Evolutionary conservation across 1,284 basidiomycete species (phyloP).

Genomic region (Rhizoctonia solani): DNA sequence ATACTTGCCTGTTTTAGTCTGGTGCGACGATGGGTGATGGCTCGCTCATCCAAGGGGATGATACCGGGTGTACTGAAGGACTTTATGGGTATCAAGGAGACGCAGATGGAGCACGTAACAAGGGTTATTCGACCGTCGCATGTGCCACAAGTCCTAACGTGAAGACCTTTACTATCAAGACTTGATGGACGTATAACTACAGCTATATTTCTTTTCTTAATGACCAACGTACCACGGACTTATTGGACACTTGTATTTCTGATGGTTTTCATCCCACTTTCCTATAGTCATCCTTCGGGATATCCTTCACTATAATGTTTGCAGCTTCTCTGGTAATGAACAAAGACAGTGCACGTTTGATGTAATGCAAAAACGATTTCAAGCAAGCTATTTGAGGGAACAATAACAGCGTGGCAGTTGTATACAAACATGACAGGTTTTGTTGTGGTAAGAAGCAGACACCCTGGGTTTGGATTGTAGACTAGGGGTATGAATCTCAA

Average conservation of each 20-base stretch:
- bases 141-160: constrained; percentile 22
- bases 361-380: too few species aligned
- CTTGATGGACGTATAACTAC: background rate
- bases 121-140: constrained; percentile 5
- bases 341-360: too few species aligned
- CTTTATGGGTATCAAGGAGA: constrained; percentile 23
- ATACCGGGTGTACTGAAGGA: constrained; percentile 16
- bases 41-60: constrained; percentile 18
- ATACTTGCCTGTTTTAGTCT: constrained; percentile 16
- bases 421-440: too few species aligned
- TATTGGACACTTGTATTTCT: too few species aligned
- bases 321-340: too few species aligned
- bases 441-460: too few species aligned
- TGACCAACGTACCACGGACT: background rate
- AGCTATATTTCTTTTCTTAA: background rate
- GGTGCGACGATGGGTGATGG: constrained; percentile 22
- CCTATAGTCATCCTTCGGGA: too few species aligned
- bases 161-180: constrained; percentile 9
- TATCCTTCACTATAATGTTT: too few species aligned
- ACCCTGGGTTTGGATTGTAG: too few species aligned
- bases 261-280: background rate
- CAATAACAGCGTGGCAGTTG: too few species aligned
- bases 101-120: background rate
- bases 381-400: too few species aligned
- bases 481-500: too few species aligned